Evolutionary conservation across 2,329 filamentous ascomycete genomes (phyloP).

Genomic region (Plectosphaerella cucumerina): DNA sequence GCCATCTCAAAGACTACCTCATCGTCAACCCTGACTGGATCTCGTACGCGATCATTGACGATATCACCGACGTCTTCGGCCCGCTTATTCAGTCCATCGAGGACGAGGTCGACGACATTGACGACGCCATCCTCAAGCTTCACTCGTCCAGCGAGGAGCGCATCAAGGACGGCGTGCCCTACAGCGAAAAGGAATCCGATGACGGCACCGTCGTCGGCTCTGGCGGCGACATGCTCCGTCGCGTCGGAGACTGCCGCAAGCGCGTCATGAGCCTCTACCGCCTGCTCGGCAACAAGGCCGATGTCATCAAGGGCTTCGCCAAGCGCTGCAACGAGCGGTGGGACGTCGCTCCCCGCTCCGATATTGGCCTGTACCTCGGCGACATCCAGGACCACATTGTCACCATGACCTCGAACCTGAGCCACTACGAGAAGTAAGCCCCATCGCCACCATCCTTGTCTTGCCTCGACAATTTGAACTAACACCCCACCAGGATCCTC

Average conservation of each 20-base stretch:
- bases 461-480: slow-evolving; percentile 1
- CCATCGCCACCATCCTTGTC: not conserved
- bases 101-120: slow-evolving; percentile 94
- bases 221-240: slow-evolving; percentile 79
- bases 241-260: slow-evolving; percentile 91
- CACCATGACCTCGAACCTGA: slow-evolving; percentile 95
- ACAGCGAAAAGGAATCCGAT: slow-evolving; percentile 42
- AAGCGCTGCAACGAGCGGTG: slow-evolving; percentile 98
- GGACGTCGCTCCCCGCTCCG: slow-evolving; percentile 90
- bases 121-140: slow-evolving; percentile 81
- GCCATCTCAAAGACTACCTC: slow-evolving; percentile 90
- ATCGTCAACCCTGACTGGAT: slow-evolving; percentile 96
- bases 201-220: slow-evolving; percentile 41
- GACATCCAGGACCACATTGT: slow-evolving; percentile 99
- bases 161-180: slow-evolving; percentile 26
- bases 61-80: slow-evolving; percentile 94
- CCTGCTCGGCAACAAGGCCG: slow-evolving; percentile 91
- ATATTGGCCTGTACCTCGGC: slow-evolving; percentile 95
- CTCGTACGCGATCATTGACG: slow-evolving; percentile 95
- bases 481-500: slow-evolving; percentile 60
- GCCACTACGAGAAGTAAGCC: slow-evolving; percentile 89
- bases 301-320: slow-evolving; percentile 98
- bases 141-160: slow-evolving; percentile 56
- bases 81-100: slow-evolving; percentile 91
- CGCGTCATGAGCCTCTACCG: slow-evolving; percentile 96